Conservation (phyloP, 768 basidiomycete genomes). For the Exidia glandulosa region DNA sequence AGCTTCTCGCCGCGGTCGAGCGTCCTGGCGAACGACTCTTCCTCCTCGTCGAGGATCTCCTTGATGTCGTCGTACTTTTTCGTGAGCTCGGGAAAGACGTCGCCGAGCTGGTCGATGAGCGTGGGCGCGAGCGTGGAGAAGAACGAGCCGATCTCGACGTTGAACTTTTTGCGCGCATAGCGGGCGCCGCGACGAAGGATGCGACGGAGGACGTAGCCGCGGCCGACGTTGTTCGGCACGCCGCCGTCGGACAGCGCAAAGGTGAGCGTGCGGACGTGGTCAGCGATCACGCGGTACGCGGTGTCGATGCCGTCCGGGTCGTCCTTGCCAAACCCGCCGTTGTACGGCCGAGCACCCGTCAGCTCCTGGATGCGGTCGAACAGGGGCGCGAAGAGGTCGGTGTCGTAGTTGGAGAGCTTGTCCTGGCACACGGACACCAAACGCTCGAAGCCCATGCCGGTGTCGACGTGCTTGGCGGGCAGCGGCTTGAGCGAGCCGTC, state of each 20-base stretch:
- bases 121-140: neutral
- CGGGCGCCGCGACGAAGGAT: neutral
- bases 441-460: conserved; percentile 98
- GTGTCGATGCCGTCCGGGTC: neutral
- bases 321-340: neutral
- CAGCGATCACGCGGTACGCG: neutral
- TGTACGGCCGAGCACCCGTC: neutral
- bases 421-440: conserved; percentile 90
- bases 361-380: neutral
- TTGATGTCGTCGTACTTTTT: neutral
- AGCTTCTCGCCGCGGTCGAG: neutral
- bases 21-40: neutral
- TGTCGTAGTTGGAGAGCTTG: conserved; percentile 21
- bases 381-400: neutral
- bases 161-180: neutral
- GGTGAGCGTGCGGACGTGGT: neutral
- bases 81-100: neutral
- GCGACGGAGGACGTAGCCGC: neutral
- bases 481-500: conserved; percentile 71
- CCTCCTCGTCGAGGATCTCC: neutral
- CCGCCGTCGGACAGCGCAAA: neutral
- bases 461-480: conserved; percentile 93
- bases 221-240: neutral
- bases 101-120: neutral
- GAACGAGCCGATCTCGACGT: neutral